Evolutionary conservation across 345 rosid genomes (phyloP).

Genomic region (Populus ilicifolia): DNA sequence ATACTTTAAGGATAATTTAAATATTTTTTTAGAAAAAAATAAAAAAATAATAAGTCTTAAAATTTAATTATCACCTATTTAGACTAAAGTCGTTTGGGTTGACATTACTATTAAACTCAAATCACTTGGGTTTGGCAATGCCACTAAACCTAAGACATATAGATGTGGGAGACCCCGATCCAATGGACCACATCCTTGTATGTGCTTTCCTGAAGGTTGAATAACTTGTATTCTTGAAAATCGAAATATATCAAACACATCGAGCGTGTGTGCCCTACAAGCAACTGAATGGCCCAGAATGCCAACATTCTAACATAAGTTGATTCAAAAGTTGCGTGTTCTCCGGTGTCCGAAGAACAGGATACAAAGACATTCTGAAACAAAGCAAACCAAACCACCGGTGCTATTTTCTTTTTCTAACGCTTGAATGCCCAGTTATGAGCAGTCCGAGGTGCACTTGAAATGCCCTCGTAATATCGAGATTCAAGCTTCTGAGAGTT

Average conservation of each 20-base stretch:
- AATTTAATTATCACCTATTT: too few relatives aligned
- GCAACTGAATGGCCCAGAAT: neutral
- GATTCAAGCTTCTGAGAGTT: constrained; percentile 69
- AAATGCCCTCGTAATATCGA: constrained; percentile 74
- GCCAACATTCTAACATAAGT: neutral
- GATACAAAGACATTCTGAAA: constrained; percentile 1
- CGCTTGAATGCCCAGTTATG: constrained; percentile 74
- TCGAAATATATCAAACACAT: neutral
- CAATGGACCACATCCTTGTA: too few relatives aligned
- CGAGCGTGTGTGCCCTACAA: neutral
- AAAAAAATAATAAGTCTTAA: too few relatives aligned
- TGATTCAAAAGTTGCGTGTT: neutral
- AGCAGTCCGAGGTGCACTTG: constrained; percentile 67
- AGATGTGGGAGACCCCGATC: too few relatives aligned
- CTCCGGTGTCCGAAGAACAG: neutral
- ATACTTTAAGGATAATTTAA: too few relatives aligned
- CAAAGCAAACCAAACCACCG: neutral
- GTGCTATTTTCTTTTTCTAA: constrained; percentile 6
- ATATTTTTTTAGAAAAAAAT: too few relatives aligned
- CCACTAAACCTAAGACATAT: too few relatives aligned
- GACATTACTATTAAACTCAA: too few relatives aligned
- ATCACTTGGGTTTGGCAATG: too few relatives aligned
- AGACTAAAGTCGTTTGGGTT: too few relatives aligned
- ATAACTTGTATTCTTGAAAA: too few relatives aligned
- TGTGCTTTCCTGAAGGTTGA: too few relatives aligned